phyloP scores from a whole-genome alignment of 108 stramenopile species.

The Nitzschia palea region DNA sequence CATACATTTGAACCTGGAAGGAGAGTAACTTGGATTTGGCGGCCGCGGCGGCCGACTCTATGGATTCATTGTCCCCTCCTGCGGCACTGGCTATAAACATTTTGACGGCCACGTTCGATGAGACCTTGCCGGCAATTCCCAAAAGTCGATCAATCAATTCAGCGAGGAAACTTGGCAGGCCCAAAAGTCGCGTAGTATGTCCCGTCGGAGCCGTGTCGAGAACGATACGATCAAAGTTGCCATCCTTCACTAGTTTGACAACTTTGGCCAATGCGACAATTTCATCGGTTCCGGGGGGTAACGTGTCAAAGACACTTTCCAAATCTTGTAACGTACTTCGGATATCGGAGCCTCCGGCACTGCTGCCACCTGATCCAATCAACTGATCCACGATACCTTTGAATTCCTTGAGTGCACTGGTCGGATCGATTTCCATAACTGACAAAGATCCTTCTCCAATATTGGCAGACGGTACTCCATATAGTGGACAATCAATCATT shows the following conservation, averaged over 20 bases:
- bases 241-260: conserved; percentile 80
- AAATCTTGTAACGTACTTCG: conserved; percentile 65
- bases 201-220: conserved; percentile 97
- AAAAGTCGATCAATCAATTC: conserved; percentile 81
- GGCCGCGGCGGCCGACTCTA: conserved; percentile 58
- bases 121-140: conserved; percentile 64
- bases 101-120: conserved; percentile 72
- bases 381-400: conserved; percentile 73
- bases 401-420: conserved; percentile 69
- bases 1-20: conserved; percentile 90
- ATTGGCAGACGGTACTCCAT: conserved; percentile 59
- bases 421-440: conserved; percentile 86
- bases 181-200: conserved; percentile 93
- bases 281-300: conserved; percentile 93
- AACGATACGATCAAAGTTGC: conserved; percentile 88
- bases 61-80: conserved; percentile 47
- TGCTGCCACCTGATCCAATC: conserved; percentile 47
- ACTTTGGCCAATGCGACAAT: conserved; percentile 91
- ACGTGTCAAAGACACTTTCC: conserved; percentile 80
- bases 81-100: conserved; percentile 45
- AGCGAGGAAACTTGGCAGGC: conserved; percentile 73
- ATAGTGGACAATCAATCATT: conserved; percentile 65
- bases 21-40: conserved; percentile 73
- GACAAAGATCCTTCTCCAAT: conserved; percentile 68
- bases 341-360: conserved; percentile 30